Evolutionary conservation across 1,284 basidiomycete genomes (phyloP), one percentile per base, ranked within the genome.

Genomic region (Tilletia walkeri): DNA sequence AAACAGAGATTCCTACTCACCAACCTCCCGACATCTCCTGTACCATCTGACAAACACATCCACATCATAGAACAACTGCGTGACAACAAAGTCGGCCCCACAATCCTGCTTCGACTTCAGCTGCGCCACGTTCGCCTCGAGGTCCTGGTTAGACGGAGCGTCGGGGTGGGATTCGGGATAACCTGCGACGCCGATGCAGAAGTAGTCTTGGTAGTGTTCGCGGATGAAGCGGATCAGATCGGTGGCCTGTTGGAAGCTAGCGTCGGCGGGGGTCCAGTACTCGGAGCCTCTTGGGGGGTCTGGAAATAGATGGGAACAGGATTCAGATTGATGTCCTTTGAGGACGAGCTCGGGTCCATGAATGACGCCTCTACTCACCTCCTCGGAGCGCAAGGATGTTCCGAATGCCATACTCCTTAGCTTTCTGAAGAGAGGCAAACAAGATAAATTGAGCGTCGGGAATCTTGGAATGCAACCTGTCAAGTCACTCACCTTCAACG

Each of bases 51-150:
- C 69, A 74, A 81, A 77, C 41, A 67, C 77, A 34, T 93, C 90
- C 47, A 91, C 90, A 78, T 98, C 95, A 86, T 99, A 99, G 85
- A 99, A 99, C 68, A 99, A 88, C 82, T 99, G 96, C 0, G 96
- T 98, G 73, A 99, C 88, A 76, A 99, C 93, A 84, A 95, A 97
- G 75, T 96, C 91, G 1, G 95, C 94, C 4, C 96, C 96, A 0
- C 93, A 94, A 73, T 97, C 92, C 39, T 98, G 90, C 85, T 99
- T 99, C 56, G 88, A 87, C 85, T 94, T 94, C 72, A 99, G 86
- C 78, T 90, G 87, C 2, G 87, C 85, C 24, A 99, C 87, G 18
- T 66, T 66, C 41, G 65, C 41, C 24, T 30, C 45, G n/a, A 66
- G 65, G 36, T 63, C 59, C 34, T 61, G 18, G 4, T 34, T 9